Conservation (phyloP, 208 protist genomes). For the Porcisia deanei region DNA sequence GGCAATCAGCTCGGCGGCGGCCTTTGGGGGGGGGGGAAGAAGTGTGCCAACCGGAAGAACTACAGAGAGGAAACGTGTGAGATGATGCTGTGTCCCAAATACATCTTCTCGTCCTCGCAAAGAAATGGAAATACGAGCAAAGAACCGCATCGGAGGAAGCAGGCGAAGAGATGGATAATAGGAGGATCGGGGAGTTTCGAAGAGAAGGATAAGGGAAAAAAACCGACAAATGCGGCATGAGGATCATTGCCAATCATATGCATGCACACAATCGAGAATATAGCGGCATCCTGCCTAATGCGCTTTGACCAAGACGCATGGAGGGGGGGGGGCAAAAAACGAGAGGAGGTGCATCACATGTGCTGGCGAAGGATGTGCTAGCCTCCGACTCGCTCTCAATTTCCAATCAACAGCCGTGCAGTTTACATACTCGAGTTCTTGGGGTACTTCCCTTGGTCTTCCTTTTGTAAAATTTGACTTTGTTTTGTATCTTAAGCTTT, state of each 20-base stretch:
- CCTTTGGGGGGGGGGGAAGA: background rate
- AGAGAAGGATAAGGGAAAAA: background rate
- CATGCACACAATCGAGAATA: background rate
- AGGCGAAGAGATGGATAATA: background rate
- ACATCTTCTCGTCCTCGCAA: background rate
- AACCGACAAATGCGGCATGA: background rate
- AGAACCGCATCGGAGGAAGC: background rate
- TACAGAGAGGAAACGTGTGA: background rate
- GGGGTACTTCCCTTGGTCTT: background rate
- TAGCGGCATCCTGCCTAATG: background rate
- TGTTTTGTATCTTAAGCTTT: background rate
- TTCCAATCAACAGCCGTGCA: background rate
- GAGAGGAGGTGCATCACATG: background rate
- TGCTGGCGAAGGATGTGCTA: background rate
- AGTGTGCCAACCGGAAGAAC: background rate
- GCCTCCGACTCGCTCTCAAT: background rate
- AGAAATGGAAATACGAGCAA: background rate
- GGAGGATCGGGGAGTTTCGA: background rate
- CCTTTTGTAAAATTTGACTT: background rate
- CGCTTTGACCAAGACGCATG: background rate
- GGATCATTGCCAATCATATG: background rate
- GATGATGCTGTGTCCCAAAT: background rate
- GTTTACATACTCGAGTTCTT: background rate
- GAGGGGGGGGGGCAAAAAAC: background rate
- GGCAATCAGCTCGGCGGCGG: background rate